Percentiles rank a stretch among this genome's conserved stretches.
These are phyloP conservation scores for Glomus cerebriforme DNA, from an alignment of 192 early-diverging fungal genomes.

Conservation along the genomic window DNA sequence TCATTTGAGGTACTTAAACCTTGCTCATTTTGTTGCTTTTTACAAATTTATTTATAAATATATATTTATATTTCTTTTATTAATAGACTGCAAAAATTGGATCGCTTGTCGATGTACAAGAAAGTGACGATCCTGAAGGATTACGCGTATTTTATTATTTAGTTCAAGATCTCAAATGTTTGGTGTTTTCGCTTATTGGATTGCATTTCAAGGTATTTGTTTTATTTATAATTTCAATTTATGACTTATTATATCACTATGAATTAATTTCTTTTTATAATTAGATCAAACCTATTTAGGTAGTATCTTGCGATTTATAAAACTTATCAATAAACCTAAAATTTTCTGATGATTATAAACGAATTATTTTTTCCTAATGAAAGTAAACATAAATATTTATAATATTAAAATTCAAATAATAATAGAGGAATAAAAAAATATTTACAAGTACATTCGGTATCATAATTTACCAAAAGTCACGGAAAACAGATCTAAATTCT, in stretches of 20 bases:
- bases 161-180: conserved; percentile 96
- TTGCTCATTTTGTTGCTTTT: neutral
- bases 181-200: conserved; percentile 92
- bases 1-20: conserved; percentile 74
- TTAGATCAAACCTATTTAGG: neutral
- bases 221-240: neutral
- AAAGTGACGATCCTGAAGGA: conserved; percentile 91
- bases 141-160: conserved; percentile 94
- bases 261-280: neutral
- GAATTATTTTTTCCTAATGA: too few species aligned
- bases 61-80: conserved; percentile 31
- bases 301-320: too few species aligned
- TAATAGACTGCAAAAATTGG: conserved; percentile 85
- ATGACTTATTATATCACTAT: neutral
- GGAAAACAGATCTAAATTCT: too few species aligned
- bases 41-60: neutral
- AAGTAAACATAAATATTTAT: too few species aligned
- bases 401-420: too few species aligned
- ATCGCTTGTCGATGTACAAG: conserved; percentile 87
- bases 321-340: too few species aligned
- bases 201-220: conserved; percentile 90
- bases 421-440: too few species aligned
- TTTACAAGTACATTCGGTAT: too few species aligned
- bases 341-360: too few species aligned
- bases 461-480: too few species aligned